Evolutionary conservation across 345 rosid species (phyloP).

Genomic region (Gossypium turneri): DNA sequence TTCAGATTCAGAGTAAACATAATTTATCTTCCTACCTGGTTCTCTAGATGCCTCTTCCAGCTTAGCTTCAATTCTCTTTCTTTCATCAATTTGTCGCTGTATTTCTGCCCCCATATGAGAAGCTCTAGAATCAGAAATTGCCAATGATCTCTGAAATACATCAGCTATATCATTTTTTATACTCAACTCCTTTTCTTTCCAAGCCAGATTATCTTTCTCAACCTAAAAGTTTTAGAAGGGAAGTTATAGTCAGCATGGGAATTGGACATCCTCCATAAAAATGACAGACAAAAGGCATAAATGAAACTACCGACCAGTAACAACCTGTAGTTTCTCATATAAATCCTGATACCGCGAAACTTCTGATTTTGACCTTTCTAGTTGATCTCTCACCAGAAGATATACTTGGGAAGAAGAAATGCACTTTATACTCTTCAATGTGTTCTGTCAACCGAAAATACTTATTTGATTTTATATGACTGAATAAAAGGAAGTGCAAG

Average conservation of each 20-base stretch:
- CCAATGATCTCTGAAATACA: conserved; percentile 63
- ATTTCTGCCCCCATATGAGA: conserved; percentile 59
- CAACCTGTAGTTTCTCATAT: conserved; percentile 95
- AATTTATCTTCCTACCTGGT: conserved; percentile 47
- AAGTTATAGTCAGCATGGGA: conserved; percentile 30
- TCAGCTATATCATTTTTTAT: conserved; percentile 69
- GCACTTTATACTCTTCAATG: conserved; percentile 58
- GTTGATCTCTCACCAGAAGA: conserved; percentile 60
- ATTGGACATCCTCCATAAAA: conserved; percentile 21
- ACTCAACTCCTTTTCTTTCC: conserved; percentile 82
- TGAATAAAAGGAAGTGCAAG: conserved; percentile 16
- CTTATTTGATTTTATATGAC: conserved; percentile 19
- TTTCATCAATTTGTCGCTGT: conserved; percentile 60
- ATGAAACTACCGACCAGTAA: conserved; percentile 56
- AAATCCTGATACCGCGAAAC: conserved; percentile 61
- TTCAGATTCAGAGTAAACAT: conserved; percentile 6
- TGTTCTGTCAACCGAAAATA: conserved; percentile 50
- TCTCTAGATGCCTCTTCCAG: conserved; percentile 71
- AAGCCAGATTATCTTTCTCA: conserved; percentile 76
- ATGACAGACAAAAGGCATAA: conserved; percentile 26
- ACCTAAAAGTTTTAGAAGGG: conserved; percentile 42
- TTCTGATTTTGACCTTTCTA: conserved; percentile 68
- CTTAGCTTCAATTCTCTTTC: conserved; percentile 47
- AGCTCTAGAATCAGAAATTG: conserved; percentile 62
- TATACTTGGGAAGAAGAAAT: conserved; percentile 65